These are phyloP conservation scores for Gamsiella multidivaricata DNA, from an alignment of 192 early-diverging fungal genomes.

Conservation along the genomic window DNA sequence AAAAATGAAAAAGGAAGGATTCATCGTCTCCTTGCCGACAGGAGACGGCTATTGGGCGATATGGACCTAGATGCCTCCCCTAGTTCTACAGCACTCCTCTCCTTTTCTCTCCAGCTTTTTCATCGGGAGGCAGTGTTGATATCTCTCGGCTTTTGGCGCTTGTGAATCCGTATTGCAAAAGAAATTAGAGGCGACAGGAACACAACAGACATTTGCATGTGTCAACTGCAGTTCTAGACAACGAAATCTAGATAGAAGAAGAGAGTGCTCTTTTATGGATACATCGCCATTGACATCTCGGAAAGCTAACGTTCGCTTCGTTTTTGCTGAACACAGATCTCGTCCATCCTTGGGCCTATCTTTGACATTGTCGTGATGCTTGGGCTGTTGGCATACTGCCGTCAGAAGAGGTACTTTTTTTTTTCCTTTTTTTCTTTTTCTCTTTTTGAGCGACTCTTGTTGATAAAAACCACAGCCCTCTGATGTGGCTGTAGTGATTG, in stretches of 20 bases:
- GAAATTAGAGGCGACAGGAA: too few species aligned
- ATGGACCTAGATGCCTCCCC: too few species aligned
- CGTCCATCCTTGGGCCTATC: slow-evolving; percentile 37
- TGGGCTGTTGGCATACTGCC: slow-evolving; percentile 40
- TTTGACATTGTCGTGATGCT: slow-evolving; percentile 53
- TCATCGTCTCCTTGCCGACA: too few species aligned
- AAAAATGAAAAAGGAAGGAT: not conserved
- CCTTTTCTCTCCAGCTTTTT: not conserved
- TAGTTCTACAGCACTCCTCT: not conserved
- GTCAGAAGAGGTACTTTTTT: slow-evolving; percentile 39
- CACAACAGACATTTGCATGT: too few species aligned
- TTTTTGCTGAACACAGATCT: slow-evolving; percentile 24
- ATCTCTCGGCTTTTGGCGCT: not conserved
- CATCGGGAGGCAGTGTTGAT: not conserved
- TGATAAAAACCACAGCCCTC: not conserved
- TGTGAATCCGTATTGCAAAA: too few species aligned
- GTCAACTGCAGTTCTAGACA: too few species aligned
- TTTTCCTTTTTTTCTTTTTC: too few species aligned
- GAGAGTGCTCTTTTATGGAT: too few species aligned
- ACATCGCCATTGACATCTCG: too few species aligned
- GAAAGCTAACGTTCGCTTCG: not conserved
- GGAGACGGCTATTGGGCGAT: too few species aligned
- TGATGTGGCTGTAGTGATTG: not conserved
- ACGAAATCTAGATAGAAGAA: too few species aligned
- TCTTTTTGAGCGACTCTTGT: too few species aligned